Evolutionary conservation across 768 basidiomycete species (phyloP).

Genomic region (Hericium erinaceus): DNA sequence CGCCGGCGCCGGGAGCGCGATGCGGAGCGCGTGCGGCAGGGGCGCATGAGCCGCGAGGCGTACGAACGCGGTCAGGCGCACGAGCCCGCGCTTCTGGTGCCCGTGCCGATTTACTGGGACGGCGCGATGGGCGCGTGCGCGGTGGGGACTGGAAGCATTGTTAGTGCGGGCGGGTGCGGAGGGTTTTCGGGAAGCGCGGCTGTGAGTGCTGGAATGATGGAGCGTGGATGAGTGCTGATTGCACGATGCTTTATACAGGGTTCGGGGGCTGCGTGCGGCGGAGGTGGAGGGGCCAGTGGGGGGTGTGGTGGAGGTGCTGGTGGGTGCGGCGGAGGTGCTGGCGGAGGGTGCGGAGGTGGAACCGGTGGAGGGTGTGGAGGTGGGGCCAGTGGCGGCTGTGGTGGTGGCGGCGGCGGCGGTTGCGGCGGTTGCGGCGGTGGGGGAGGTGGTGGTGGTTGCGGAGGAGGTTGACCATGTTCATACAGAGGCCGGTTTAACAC

Average conservation of each 20-base stretch:
- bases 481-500: no score
- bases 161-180: background rate
- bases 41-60: slow-evolving; percentile 12
- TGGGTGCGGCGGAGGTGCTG: background rate
- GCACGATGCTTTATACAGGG: background rate
- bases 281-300: background rate
- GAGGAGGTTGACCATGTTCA: background rate
- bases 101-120: slow-evolving; percentile 27
- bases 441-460: background rate
- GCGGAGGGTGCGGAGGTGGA: background rate
- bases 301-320: background rate
- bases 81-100: slow-evolving; percentile 28
- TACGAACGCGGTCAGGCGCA: slow-evolving; percentile 14
- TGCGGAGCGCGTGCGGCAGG: slow-evolving; percentile 17
- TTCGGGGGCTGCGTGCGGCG: background rate
- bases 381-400: background rate
- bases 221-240: background rate
- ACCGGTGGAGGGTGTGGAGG: background rate
- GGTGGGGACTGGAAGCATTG: background rate
- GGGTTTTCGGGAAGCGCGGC: background rate
- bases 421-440: background rate
- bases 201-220: background rate
- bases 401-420: background rate
- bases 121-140: background rate
- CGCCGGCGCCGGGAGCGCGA: slow-evolving; percentile 16